Evolutionary conservation across 768 basidiomycete species (phyloP).

Genomic region (Termitomyces sp.): DNA sequence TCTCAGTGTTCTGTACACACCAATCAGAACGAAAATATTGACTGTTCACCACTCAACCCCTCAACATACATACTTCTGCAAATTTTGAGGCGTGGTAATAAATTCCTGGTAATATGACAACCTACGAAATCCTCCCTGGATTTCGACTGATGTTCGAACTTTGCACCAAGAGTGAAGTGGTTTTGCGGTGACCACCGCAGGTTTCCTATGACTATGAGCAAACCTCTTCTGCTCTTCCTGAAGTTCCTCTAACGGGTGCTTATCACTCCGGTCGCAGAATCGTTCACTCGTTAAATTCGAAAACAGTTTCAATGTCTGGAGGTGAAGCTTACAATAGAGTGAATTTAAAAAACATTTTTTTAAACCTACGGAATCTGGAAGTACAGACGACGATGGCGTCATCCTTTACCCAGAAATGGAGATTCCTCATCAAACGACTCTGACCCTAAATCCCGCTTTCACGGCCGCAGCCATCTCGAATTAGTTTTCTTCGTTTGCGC

Average conservation of each 20-base stretch:
- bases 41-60: no score
- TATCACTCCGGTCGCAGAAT: background rate
- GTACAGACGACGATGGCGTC: background rate
- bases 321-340: no score
- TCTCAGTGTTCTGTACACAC: no score
- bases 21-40: no score
- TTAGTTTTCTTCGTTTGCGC: background rate
- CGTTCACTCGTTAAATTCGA: background rate
- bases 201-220: background rate
- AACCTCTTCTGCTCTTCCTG: background rate
- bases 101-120: no score
- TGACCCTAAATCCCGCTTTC: background rate
- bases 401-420: background rate
- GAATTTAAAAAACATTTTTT: no score
- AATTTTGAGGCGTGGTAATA: no score
- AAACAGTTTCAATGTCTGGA: background rate
- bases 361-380: no score
- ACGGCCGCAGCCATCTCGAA: background rate
- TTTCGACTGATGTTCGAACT: no score
- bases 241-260: background rate
- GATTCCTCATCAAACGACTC: background rate
- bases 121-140: no score
- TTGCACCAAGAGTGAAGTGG: no score
- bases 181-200: background rate
- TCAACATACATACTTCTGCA: no score